Conservation (phyloP, 495 filamentous ascomycete species). For the Cercophora scortea region DNA sequence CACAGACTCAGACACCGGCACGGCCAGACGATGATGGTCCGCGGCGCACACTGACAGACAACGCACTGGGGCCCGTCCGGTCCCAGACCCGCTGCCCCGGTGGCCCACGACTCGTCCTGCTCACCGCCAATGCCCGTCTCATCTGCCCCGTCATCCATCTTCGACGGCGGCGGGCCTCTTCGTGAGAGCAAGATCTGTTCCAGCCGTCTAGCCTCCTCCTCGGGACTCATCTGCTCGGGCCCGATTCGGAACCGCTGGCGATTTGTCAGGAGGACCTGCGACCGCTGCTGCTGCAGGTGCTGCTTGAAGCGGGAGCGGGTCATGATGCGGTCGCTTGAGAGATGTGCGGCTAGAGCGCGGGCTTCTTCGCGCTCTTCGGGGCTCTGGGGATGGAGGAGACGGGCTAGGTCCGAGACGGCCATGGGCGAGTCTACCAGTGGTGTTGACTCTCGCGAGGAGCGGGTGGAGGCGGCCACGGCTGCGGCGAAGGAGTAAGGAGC, state of each 20-base stretch:
- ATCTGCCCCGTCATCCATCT: constrained; percentile 4
- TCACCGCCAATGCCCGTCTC: constrained; percentile 2
- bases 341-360: constrained; percentile 70
- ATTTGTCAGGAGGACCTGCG: constrained; percentile 53
- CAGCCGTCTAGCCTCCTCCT: constrained; percentile 73
- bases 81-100: constrained; percentile 63
- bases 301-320: constrained; percentile 72
- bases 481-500: constrained; percentile 12
- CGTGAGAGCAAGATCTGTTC: constrained; percentile 73
- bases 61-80: constrained; percentile 80
- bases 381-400: constrained; percentile 75
- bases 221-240: constrained; percentile 35
- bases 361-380: constrained; percentile 75
- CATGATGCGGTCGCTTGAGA: constrained; percentile 59
- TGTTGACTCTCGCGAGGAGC: constrained; percentile 45
- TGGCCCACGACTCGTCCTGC: constrained; percentile 47
- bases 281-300: constrained; percentile 55
- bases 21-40: constrained; percentile 92
- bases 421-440: constrained; percentile 55
- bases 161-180: constrained; percentile 22
- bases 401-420: constrained; percentile 62
- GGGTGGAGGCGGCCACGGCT: constrained; percentile 3
- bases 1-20: constrained; percentile 90
- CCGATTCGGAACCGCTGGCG: constrained; percentile 15
- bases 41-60: constrained; percentile 79